These are phyloP conservation scores for Helianthus annuus DNA, from an alignment of 129 eudicot genomes.

Conservation along the genomic window HanXRQr2.0-SUNRISE NC_035435.2:174988580-174989079, in stretches of 20 bases:
- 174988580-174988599: background rate
- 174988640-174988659: constrained; percentile 98
- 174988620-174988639: constrained; percentile 90
- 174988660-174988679: constrained; percentile 91
- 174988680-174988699: constrained; percentile 78
- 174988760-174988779: constrained; percentile 92
- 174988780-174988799: background rate
- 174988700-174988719: constrained; percentile 66
- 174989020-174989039: constrained; percentile 84
- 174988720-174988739: constrained; percentile 81
- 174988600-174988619: constrained; percentile 46
- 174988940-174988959: constrained; percentile 62
- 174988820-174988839: background rate
- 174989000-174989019: constrained; percentile 94
- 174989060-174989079: constrained; percentile 85
- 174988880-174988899: constrained; percentile 71
- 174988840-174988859: constrained; percentile 82
- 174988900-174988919: constrained; percentile 87
- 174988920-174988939: constrained; percentile 83
- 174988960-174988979: constrained; percentile 52
- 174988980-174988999: constrained; percentile 79
- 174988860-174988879: constrained; percentile 90
- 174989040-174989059: constrained; percentile 63
- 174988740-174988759: constrained; percentile 70
- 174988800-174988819: background rate